A percentile compares a stretch with the other conserved stretches of the same genome.
These are phyloP conservation scores for Podila verticillata DNA, from an alignment of 192 early-diverging fungal species.

Conservation along the genomic window DNA sequence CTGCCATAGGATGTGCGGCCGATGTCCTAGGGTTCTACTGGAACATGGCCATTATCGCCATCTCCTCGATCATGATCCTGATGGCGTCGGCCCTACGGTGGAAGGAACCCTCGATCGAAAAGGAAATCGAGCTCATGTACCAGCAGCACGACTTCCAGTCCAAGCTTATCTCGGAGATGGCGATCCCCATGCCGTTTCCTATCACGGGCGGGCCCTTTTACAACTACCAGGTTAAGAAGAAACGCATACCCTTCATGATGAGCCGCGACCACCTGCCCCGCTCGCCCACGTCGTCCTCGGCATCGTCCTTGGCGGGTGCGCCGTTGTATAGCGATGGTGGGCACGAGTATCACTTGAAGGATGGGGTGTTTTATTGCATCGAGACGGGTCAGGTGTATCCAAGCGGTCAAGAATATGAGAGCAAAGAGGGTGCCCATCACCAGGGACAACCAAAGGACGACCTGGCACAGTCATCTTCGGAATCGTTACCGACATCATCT, in stretches of 20 bases:
- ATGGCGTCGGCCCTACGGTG: conserved; percentile 53
- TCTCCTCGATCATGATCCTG: conserved; percentile 51
- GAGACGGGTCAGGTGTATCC: background rate
- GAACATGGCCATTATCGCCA: conserved; percentile 63
- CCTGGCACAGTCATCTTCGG: background rate
- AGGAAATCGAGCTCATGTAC: conserved; percentile 30
- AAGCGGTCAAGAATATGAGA: background rate
- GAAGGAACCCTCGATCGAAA: conserved; percentile 45
- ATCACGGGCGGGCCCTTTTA: conserved; percentile 39
- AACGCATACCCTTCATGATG: conserved; percentile 30
- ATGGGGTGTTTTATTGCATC: background rate
- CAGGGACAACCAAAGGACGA: background rate
- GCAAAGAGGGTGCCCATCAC: background rate
- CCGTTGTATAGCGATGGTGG: conserved; percentile 6
- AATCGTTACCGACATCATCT: no score
- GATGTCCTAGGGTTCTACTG: conserved; percentile 27
- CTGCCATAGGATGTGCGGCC: conserved; percentile 49
- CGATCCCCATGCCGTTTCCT: conserved; percentile 42
- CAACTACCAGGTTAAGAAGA: conserved; percentile 37
- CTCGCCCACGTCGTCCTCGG: background rate
- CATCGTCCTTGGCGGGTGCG: background rate
- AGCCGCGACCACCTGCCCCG: background rate
- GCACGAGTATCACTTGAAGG: conserved; percentile 1
- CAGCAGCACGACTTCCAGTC: conserved; percentile 48
- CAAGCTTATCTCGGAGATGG: conserved; percentile 42